Base-by-base conservation (phyloP, 345 rosid genomes). In the Citrus hindsii region DNA sequence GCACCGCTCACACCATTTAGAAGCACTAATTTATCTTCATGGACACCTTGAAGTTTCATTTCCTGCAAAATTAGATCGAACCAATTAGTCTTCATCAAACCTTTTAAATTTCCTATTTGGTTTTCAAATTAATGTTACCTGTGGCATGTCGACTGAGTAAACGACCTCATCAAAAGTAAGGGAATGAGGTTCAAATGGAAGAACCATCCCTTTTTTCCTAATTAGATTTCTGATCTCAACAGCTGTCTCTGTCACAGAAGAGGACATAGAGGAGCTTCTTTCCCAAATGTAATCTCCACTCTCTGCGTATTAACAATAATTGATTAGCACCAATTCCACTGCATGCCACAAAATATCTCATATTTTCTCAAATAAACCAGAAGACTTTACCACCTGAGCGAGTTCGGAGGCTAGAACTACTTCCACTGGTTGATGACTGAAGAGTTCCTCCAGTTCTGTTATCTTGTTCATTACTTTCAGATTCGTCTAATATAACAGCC, bases 71-170 rank as follows among this genome's bases (percentile, higher is more conserved):
- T 64, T 62, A 75, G 69, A 25, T 18, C 12, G 16, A 25, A 55
- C 48, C 33, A 30, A 24, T 8, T 68, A 7, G 27, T 4, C 51
- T 42, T 42, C 55, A 9, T 73, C 35, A 9, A 3, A 56, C 28
- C 28, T 56, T 24, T 9, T 7, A 27, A 73, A 35, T 53, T 37
- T 37, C 56, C 14, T 14, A 6, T 13, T 37, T 27, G 71, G n/a
- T 46, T 62, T 8, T 42, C 30, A n/a, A 58, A 35, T 27, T 59
- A 38, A 37, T 2, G 1, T 66, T 86, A 92, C 97, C 92, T 81
- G 83, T 24, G 97, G 97, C 95, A 93, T 93, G 79, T 91, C 92
- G 46, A 93, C 94, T 4, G 93, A 87, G 83, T 93, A 93, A 18
- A 69, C 58, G 73, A 93, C 75, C 32, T 88, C 81, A 76, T 90